phyloP scores from a whole-genome alignment of 2,329 filamentous ascomycete species.

The Phoma sp. region DNA sequence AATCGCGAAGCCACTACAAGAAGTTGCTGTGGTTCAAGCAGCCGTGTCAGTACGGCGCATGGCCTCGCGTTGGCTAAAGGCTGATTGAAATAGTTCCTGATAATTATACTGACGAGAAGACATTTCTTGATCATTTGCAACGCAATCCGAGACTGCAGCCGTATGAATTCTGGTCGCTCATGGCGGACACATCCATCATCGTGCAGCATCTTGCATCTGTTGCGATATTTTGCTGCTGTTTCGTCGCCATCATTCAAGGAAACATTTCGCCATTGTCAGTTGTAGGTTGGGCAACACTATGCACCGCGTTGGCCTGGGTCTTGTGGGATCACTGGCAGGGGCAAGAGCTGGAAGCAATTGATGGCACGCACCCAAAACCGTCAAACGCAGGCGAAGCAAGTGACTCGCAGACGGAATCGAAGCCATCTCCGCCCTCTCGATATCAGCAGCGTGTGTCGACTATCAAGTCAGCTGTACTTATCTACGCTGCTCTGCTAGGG shows the following conservation, averaged over 20 bases:
- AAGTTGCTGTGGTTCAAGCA: constrained; percentile 99
- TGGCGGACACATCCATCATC: constrained; percentile 94
- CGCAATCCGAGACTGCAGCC: constrained; percentile 91
- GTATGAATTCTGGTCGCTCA: constrained; percentile 97
- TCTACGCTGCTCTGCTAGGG: constrained; percentile 90
- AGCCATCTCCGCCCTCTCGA: constrained; percentile 37
- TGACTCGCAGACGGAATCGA: not conserved
- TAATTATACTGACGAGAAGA: constrained; percentile 97
- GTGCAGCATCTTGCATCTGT: constrained; percentile 97
- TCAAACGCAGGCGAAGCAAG: not conserved
- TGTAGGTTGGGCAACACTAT: constrained; percentile 81
- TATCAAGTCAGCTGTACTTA: constrained; percentile 89
- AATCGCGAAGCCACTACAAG: constrained; percentile 82
- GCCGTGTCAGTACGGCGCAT: constrained; percentile 68
- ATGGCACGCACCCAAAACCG: not conserved
- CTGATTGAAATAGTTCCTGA: constrained; percentile 74
- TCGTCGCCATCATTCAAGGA: constrained; percentile 86
- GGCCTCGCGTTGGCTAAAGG: not conserved
- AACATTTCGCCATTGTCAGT: constrained; percentile 89
- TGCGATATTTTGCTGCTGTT: constrained; percentile 92
- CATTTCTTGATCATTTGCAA: constrained; percentile 94
- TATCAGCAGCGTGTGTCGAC: constrained; percentile 76
- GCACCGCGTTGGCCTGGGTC: constrained; percentile 86
- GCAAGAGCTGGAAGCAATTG: constrained; percentile 64
- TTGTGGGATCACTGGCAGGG: constrained; percentile 92